phyloP scores from a whole-genome alignment of 768 basidiomycete genomes.

The Postia placenta region DNA sequence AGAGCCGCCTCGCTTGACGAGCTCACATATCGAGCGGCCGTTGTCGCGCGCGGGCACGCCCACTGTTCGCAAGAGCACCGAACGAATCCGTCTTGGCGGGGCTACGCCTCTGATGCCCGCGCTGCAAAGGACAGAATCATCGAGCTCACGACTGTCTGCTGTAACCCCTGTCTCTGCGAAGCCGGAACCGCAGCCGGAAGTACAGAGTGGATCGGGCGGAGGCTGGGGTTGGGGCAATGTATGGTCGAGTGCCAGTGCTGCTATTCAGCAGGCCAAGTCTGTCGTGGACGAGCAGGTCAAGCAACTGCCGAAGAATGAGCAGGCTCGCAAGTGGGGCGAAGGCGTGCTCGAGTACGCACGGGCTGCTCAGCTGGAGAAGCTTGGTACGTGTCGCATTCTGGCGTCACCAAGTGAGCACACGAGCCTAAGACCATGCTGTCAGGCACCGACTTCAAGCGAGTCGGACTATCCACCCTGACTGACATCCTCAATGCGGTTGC shows the following conservation, averaged over 20 bases:
- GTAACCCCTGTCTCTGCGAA: conserved; percentile 13
- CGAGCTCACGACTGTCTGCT: conserved; percentile 16
- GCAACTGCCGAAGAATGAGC: conserved; percentile 77
- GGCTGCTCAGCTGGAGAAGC: conserved; percentile 79
- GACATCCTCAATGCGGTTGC: conserved; percentile 96
- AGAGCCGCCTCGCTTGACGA: conserved; percentile 60
- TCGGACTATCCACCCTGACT: conserved; percentile 81
- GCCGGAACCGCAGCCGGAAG: conserved; percentile 11
- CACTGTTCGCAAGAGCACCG: conserved; percentile 66
- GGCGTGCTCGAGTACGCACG: conserved; percentile 86
- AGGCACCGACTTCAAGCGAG: conserved; percentile 89
- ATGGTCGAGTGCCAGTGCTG: conserved; percentile 85
- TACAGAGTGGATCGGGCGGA: conserved; percentile 14
- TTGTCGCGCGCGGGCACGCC: conserved; percentile 66
- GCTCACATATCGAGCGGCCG: conserved; percentile 51
- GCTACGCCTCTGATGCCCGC: conserved; percentile 28
- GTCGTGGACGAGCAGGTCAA: conserved; percentile 94
- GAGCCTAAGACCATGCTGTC: conserved; percentile 4
- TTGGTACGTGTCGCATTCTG: conserved; percentile 45
- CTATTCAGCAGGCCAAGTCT: conserved; percentile 79
- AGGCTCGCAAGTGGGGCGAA: conserved; percentile 84
- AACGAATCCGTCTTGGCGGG: conserved; percentile 63
- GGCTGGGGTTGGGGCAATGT: conserved; percentile 83
- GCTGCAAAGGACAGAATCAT: conserved; percentile 20
- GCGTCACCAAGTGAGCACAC: neutral